These are phyloP conservation scores for Pythium scleroteichum DNA, from an alignment of 352 stramenopile species.

Conservation along the genomic window DNA sequence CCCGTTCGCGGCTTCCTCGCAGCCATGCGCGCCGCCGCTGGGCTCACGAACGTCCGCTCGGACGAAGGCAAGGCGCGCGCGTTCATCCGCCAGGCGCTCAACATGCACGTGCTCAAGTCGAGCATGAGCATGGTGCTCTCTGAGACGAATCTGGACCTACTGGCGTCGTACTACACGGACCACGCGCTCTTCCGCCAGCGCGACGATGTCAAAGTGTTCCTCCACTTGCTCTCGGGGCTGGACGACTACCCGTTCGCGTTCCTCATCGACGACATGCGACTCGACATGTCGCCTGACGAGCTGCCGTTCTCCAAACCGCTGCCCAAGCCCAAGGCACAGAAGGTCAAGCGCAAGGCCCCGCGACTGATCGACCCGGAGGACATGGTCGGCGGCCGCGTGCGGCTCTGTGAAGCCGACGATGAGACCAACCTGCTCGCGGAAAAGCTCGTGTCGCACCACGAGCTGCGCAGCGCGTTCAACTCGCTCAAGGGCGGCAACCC, in stretches of 20 bases:
- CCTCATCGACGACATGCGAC: conserved; percentile 68
- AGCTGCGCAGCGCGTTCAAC: conserved; percentile 71
- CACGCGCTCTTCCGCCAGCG: conserved; percentile 76
- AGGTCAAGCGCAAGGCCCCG: conserved; percentile 52
- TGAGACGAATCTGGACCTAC: conserved; percentile 73
- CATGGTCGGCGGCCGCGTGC: conserved; percentile 75
- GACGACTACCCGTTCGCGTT: conserved; percentile 81
- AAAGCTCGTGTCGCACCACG: conserved; percentile 78
- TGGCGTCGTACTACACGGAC: conserved; percentile 82
- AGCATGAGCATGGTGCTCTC: conserved; percentile 71
- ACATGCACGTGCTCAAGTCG: conserved; percentile 74
- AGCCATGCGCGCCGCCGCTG: conserved; percentile 53
- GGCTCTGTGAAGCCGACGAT: conserved; percentile 63
- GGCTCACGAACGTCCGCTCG: conserved; percentile 62
- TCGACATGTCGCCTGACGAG: conserved; percentile 63
- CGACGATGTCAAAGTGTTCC: conserved; percentile 78
- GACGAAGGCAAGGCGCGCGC: conserved; percentile 80
- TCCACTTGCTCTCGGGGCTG: conserved; percentile 60
- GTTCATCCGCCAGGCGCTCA: conserved; percentile 80
- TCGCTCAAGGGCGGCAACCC: conserved; percentile 74
- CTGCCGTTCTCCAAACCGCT: conserved; percentile 75
- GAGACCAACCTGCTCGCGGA: conserved; percentile 67
- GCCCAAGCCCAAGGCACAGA: conserved; percentile 44
- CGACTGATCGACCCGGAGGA: conserved; percentile 84
- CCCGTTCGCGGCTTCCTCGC: conserved; percentile 68